Evolutionary conservation across 345 rosid species (phyloP), one percentile per base, ranked within the genome.

Genomic region (Turnera subulata): DNA sequence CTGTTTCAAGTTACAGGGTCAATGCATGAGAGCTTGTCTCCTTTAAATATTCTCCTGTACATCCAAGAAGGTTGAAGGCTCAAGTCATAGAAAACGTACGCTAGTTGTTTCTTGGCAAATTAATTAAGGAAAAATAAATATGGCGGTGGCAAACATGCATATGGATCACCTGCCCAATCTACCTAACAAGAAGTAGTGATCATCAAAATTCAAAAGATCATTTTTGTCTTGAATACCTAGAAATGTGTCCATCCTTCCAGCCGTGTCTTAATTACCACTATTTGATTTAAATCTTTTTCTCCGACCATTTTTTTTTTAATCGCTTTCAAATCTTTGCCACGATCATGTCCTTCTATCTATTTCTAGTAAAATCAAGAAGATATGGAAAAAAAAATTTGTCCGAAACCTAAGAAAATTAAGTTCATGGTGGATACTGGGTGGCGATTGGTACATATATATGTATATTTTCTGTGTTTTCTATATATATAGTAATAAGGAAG

Each of bases 321-420:
- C n/a, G n/a, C 14, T 21, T 60, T 32, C 14, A 20, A 46, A 54
- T 55, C 56, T 48, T 2, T 20, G 24, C 29, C 58, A 46, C 17
- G 38, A 40, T 32, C 29, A 16, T 46, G 37, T 48, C 46, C 15
- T 21, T 17, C 17, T 2, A 21, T 46, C 18, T 18, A 23, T 56
- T 64, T 64, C 58, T 54, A 54, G 65, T 59, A 54, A 53, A 42
- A 49, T 64, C 74, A 48, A 47, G 65, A 52, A 39, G 2, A 40
- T 7, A 37, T 48, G 10, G 26, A 57, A 6, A 12, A 57, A 6
- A 12, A 26, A 21, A 11, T 37, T 2, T 49, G 6, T 26, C 2
- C 10, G 16, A 49, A 14, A 23, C n/a, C 23, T 1, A 14, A 20
- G 16, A 14, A 6, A 25, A 14, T 14, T n/a, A n/a, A n/a, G n/a